Base-by-base conservation (phyloP, 768 basidiomycete genomes). In the Podaxis sp. region DNA sequence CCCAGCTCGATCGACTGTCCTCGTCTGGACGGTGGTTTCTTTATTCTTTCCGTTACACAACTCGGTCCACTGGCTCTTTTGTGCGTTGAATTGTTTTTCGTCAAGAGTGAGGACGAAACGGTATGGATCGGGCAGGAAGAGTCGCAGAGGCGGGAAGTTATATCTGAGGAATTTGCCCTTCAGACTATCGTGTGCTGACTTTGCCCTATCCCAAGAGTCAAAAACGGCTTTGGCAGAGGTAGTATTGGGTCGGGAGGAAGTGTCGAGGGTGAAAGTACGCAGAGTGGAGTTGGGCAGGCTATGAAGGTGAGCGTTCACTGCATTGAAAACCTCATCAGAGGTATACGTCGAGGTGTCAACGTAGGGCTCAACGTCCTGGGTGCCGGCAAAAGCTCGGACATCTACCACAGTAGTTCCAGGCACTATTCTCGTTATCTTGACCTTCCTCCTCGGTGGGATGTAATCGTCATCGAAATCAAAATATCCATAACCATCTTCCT, bases 101-200 rank as follows among this genome's bases (percentile, higher is more conserved):
- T 83, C 76, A 49, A 87, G 80, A 30, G 71, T 74, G 44, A 85
- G 80, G 11, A 76, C 75, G 69, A 86, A 88, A 53, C 81, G 74
- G 64, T 83, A 74, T 0, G 84, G 81, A 66, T 79, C 74, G 0
- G 83, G 82, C 51, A 84, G 79, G 28, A 73, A 74, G 20, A 80
- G 66, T 62, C 75, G 76, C 38, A 84, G 64, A 15, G 58, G 58
- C 2, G 76, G 75, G 40, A 73, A 74, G 1, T 74, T 73, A 30
- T 63, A 69, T 10, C 62, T 50, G 24, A 78, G 72, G 7, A 68
- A 68, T 38, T 69, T 74, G 5, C 72, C 70, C 3, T 74, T 68
- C 40, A 87, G 73, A 22, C 62, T 66, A 5, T 74, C 72, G 26
- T 76, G 70, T 4, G 79, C 80, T 0, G 64, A 55, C 46, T 83